phyloP scores from a whole-genome alignment of 2,329 filamentous ascomycete genomes.

The Pseudogymnoascus sp. region DNA sequence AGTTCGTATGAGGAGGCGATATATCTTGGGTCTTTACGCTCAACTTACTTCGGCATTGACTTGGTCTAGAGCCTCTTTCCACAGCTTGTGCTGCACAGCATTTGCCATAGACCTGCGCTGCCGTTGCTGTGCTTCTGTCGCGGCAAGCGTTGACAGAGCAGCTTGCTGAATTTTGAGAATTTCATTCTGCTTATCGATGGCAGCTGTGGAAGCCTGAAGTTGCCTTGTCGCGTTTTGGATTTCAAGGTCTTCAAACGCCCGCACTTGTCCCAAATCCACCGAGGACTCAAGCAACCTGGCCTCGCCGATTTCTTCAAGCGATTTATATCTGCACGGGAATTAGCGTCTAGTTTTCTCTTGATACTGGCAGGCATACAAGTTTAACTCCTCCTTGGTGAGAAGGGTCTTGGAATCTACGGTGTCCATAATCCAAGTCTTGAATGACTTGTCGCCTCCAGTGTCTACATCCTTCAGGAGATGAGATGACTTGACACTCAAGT shows the following conservation, averaged over 20 bases:
- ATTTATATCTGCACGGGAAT: conserved; percentile 37
- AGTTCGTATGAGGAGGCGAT: conserved; percentile 5
- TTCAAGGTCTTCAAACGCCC: conserved; percentile 50
- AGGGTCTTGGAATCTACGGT: conserved; percentile 45
- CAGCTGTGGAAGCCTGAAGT: conserved; percentile 55
- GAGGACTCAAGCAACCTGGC: conserved; percentile 37
- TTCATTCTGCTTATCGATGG: conserved; percentile 56
- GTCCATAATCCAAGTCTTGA: conserved; percentile 38
- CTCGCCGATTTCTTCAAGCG: conserved; percentile 40
- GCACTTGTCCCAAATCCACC: conserved; percentile 39
- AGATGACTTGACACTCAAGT: conserved; percentile 22
- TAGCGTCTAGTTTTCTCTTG: background rate
- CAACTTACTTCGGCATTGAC: conserved; percentile 35
- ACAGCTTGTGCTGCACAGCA: conserved; percentile 31
- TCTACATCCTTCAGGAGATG: background rate
- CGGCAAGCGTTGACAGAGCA: conserved; percentile 46
- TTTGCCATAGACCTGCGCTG: conserved; percentile 31
- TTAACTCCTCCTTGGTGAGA: conserved; percentile 45
- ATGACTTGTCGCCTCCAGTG: background rate
- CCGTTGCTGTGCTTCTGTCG: conserved; percentile 31
- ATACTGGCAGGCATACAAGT: conserved; percentile 33
- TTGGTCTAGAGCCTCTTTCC: conserved; percentile 34
- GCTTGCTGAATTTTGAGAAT: conserved; percentile 53
- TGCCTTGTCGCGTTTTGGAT: conserved; percentile 53
- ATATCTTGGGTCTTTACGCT: background rate